phyloP scores from a whole-genome alignment of 2,329 filamentous ascomycete genomes.

The Eutypa lata region DNA sequence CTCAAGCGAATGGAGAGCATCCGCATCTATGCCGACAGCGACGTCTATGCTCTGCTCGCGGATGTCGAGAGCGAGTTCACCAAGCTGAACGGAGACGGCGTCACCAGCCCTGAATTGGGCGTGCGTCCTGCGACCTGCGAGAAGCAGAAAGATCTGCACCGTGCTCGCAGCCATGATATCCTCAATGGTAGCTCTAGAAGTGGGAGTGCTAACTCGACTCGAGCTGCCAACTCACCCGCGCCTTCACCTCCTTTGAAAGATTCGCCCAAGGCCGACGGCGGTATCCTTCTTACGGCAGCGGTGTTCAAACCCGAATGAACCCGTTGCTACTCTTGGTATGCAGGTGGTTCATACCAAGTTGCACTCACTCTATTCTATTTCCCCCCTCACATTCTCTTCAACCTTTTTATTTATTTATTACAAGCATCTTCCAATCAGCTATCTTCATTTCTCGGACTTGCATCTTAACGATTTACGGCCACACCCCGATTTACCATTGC shows the following conservation, averaged over 20 bases:
- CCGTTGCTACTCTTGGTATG: too few species aligned
- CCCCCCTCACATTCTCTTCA: too few species aligned
- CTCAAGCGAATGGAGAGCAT: slow-evolving; percentile 55
- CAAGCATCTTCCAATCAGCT: not conserved
- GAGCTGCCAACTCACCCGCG: slow-evolving; percentile 28
- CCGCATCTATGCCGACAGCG: slow-evolving; percentile 64
- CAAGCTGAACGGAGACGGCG: slow-evolving; percentile 37
- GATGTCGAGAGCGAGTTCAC: slow-evolving; percentile 64
- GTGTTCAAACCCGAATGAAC: slow-evolving; percentile 42
- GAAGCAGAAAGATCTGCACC: slow-evolving; percentile 41
- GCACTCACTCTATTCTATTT: too few species aligned
- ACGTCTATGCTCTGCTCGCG: slow-evolving; percentile 63
- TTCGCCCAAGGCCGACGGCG: slow-evolving; percentile 24
- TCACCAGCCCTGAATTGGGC: slow-evolving; percentile 14
- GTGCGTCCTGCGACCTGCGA: slow-evolving; percentile 25
- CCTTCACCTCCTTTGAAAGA: slow-evolving; percentile 34
- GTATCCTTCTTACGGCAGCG: slow-evolving; percentile 46
- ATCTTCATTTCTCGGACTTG: not conserved
- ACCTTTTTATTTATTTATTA: too few species aligned
- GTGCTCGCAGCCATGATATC: slow-evolving; percentile 50
- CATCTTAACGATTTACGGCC: not conserved
- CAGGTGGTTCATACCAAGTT: too few species aligned
- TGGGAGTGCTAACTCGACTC: slow-evolving; percentile 22
- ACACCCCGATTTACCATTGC: not conserved
- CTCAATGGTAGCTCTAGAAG: slow-evolving; percentile 35